phyloP scores from a whole-genome alignment of 2,329 filamentous ascomycete species.

The Trichoderma atroviride region DNA sequence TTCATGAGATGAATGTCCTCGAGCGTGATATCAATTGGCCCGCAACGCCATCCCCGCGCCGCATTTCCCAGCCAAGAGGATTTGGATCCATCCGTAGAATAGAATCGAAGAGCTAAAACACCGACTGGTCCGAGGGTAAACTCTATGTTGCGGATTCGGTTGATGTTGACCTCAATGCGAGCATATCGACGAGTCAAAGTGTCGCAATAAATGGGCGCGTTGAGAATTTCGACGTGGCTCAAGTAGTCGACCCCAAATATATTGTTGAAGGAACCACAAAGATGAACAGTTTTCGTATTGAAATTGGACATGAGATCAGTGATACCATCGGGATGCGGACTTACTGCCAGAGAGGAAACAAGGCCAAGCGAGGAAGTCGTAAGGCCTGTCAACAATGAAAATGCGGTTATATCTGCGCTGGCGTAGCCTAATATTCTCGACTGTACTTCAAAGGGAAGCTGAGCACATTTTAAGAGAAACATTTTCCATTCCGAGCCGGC shows the following conservation, averaged over 20 bases:
- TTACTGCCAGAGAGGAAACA: too few species aligned
- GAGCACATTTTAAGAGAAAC: not conserved
- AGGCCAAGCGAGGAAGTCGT: not conserved
- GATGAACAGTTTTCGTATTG: not conserved
- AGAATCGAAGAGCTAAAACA: not conserved
- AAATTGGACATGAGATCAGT: not conserved
- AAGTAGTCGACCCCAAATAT: not conserved
- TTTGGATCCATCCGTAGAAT: not conserved
- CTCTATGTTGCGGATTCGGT: not conserved
- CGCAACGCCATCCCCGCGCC: not conserved
- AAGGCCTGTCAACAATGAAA: not conserved
- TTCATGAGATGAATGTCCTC: not conserved
- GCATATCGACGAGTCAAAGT: not conserved
- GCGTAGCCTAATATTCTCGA: not conserved
- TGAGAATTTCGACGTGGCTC: not conserved
- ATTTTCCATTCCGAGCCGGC: not conserved
- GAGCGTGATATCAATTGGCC: not conserved
- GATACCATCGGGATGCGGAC: too few species aligned
- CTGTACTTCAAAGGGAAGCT: not conserved
- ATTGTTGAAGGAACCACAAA: not conserved
- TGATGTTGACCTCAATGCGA: not conserved
- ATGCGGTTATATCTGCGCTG: not conserved
- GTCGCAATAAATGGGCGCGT: not conserved
- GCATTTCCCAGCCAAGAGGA: not conserved
- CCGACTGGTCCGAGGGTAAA: not conserved